Evolutionary conservation across 257 asterid genomes (phyloP), one percentile per base, ranked within the genome.

Genomic region (Petunia axillaris): DNA sequence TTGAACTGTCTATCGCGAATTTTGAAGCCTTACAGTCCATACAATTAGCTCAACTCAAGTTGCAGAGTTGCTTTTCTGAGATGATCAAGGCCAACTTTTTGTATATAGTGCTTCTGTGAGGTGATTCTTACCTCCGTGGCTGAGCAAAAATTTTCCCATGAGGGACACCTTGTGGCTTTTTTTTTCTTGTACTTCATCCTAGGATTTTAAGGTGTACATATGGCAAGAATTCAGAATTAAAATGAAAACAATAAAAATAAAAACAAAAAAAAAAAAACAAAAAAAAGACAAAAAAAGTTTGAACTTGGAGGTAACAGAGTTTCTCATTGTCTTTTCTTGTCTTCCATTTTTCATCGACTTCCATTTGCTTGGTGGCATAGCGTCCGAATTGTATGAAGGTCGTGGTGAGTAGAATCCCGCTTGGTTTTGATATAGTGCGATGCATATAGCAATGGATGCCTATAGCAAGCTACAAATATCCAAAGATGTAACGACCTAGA

Each of bases 91-190:
- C 65, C 36, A 70, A 38, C 25, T 0, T 79, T 78, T 79, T 79
- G 82, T 79, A 50, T 52, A 79, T 79, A 79, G 77, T 15, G 66
- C 75, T 50, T 79, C 75, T 64, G 52, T 50, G 82, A 70, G 76
- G 60, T 79, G 64, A 79, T 37, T 64, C 25, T 50, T 64, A 8
- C 82, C 65, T 79, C 75, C 52, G 75, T 57, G 76, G 82, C 59
- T 11, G 50, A 63, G 48, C 77, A 5, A 65, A 79, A 79, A 44
- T 15, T 66, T 79, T 53, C 58, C 55, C 38, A 50, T 40, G 71
- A 36, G 50, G 54, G 46, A 50, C 41, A 63, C 74, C 15, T 50
- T 79, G 10, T 77, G 37, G 46, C 25, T 25, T 25, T 25, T 25
- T 25, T 79, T 36, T 59, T 44, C 67, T 16, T 52, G 54, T 64